Percentiles rank a stretch among this genome's conserved stretches.
These are phyloP conservation scores for Vitis hybrid DNA, from an alignment of 177 flowering plant species.

Conservation along the genomic window DNA sequence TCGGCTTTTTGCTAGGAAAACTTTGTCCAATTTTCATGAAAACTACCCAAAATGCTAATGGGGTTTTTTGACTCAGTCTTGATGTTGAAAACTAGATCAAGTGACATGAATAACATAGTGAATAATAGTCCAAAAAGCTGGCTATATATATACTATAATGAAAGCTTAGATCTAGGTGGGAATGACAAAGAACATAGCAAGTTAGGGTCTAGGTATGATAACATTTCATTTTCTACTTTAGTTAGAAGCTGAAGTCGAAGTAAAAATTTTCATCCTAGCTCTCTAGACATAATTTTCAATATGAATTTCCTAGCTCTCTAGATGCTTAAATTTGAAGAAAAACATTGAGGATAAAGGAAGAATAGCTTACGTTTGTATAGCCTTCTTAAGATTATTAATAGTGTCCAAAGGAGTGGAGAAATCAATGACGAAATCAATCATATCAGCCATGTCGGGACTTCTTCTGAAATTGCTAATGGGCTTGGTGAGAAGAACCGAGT, in stretches of 20 bases:
- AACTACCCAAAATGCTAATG: no score
- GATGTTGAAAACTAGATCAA: no score
- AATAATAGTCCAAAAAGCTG: neutral
- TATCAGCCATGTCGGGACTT: conserved; percentile 33
- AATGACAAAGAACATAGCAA: no score
- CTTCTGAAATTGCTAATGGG: conserved; percentile 28
- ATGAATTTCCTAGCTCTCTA: neutral
- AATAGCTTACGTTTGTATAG: conserved; percentile 16
- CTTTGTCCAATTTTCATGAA: no score
- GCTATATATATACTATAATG: no score
- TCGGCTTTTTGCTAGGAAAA: no score
- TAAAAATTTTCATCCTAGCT: neutral
- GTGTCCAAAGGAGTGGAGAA: conserved; percentile 19
- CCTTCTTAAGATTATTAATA: conserved; percentile 16
- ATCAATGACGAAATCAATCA: conserved; percentile 22
- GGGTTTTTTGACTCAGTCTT: no score
- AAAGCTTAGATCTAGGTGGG: no score
- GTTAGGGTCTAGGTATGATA: no score
- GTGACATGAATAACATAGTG: neutral
- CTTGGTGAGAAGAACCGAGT: conserved; percentile 25
- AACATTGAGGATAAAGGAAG: neutral
- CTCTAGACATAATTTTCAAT: no score
- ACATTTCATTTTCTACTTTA: no score
- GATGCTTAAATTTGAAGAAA: neutral
- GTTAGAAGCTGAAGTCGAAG: no score